phyloP scores from a whole-genome alignment of 768 basidiomycete genomes.

The Xanthoconium purpureum region DNA sequence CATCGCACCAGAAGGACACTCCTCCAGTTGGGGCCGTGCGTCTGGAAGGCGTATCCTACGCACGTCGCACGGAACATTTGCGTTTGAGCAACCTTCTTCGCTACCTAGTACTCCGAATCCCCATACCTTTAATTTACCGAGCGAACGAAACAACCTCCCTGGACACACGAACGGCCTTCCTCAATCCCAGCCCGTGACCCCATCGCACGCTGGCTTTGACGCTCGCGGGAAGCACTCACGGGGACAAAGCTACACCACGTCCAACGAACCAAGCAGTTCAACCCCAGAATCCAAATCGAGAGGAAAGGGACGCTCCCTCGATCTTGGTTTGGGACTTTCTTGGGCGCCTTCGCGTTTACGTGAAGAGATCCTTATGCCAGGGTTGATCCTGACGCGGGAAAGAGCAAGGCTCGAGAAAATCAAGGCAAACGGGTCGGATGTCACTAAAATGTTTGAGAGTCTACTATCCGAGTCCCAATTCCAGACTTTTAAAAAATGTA shows the following conservation, averaged over 20 bases:
- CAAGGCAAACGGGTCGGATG: slow-evolving; percentile 27
- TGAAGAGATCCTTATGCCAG: slow-evolving; percentile 62
- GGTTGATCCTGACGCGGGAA: slow-evolving; percentile 29
- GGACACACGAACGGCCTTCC: slow-evolving; percentile 6
- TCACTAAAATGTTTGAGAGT: slow-evolving; percentile 38
- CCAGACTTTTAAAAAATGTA: slow-evolving; percentile 59
- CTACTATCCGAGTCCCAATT: slow-evolving; percentile 36
- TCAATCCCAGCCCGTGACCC: slow-evolving; percentile 12
- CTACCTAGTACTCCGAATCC: slow-evolving; percentile 39
- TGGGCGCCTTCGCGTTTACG: slow-evolving; percentile 71
- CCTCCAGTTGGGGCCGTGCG: slow-evolving; percentile 59
- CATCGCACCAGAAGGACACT: slow-evolving; percentile 35
- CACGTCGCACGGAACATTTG: slow-evolving; percentile 57
- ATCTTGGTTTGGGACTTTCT: slow-evolving; percentile 63
- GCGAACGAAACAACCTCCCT: slow-evolving; percentile 3
- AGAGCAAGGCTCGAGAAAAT: slow-evolving; percentile 22
- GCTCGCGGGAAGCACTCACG: slow-evolving; percentile 27
- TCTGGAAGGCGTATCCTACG: slow-evolving; percentile 40
- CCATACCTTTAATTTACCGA: slow-evolving; percentile 17
- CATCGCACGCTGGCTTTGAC: slow-evolving; percentile 33
- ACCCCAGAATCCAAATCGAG: slow-evolving; percentile 26
- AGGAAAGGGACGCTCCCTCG: slow-evolving; percentile 66
- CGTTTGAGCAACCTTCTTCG: slow-evolving; percentile 67
- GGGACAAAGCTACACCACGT: slow-evolving; percentile 25
- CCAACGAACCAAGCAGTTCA: slow-evolving; percentile 15